Evolutionary conservation across 441 rosid genomes (phyloP), one percentile per base, ranked within the genome.

Genomic region (Omphalea diandra): DNA sequence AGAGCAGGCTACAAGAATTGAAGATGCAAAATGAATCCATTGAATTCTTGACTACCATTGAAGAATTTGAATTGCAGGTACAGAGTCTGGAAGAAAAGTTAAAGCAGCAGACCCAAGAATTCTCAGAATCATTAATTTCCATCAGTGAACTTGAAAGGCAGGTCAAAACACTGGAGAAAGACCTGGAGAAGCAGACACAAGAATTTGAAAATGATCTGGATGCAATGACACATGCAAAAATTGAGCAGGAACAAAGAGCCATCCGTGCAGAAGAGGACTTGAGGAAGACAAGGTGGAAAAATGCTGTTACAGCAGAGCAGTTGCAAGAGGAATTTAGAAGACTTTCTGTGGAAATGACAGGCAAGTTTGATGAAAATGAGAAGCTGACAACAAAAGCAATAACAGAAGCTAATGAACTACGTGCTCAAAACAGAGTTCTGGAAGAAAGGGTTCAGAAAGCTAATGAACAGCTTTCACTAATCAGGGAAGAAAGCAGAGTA

Each of bases 211-310:
- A 73, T 33, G 88, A 91, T 75, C 73, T 91, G 50, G 84, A 82
- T 55, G 76, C 76, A 70, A 72, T 88, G 73, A 91, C 87, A 0
- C 73, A 3, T 59, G 87, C 81, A 69, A 93, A 86, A 85, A 83
- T 88, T 65, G 88, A 91, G 83, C 93, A 87, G 81, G 97, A 91
- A 79, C 88, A 87, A 71, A 85, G 96, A 82, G 94, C 93, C 20
- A 88, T 89, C 49, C 82, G 56, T 70, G 94, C 96, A 0, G 97
- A 91, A 80, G 93, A 88, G 81, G 83, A 87, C 46, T 76, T 91
- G 86, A 81, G 88, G 66, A 85, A 75, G 77, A 80, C 87, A 63
- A 87, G 84, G 79, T 83, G 78, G 89, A 89, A 84, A 76, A 88
- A 91, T 75, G 86, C 83, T n/a, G 73, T 74, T 65, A 81, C 89